Evolutionary conservation across 768 basidiomycete genomes (phyloP), one percentile per base, ranked within the genome.

Genomic region (Macrolepiota albuminosa): DNA sequence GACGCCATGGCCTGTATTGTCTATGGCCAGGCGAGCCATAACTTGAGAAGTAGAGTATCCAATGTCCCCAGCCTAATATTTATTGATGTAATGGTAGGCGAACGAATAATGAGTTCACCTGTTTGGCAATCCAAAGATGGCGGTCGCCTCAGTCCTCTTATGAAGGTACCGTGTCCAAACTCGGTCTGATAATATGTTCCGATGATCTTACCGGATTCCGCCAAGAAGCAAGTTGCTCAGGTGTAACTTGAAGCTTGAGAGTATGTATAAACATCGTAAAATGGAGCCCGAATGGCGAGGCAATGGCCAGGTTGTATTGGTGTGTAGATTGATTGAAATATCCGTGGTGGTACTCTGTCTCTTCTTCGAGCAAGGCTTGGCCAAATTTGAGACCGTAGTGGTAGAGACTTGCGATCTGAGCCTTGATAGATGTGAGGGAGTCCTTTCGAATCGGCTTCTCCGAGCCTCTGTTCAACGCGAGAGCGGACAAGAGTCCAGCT

Each of bases 121-220:
- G 64, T 61, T 9, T 56, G 24, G 7, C 33, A 51, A 48, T 69
- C 67, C 67, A 50, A 69, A 70, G 11, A 64, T 69, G 39, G 70
- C 69, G 5, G 68, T 67, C 14, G 70, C 70, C 52, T 70, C 11
- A 71, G 56, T 14, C 65, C 66, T 6, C 69, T 64, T n/a, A 71
- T 34, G 40, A 66, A 68, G 3, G 68, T 69, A 10, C 70, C 69
- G 53, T 71, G 69, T 8, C 68, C 69, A 11, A 72, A 64, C 48
- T 72, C 69, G 6, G 69, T 70, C 56, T 46, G 45, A 26, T 24
- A 46, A 46, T 46, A 46, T 9, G 45, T 67, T 10, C 69, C 68
- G 21, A 70, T 58, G 31, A 69, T 68, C 33, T 57, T 63, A 6
- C 66, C 63, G 0, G 63, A 64, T 50, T 66, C 63, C 1, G 65